Percentiles rank a stretch among this genome's conserved stretches.
These are phyloP conservation scores for Cystobasidium onofrii DNA, from an alignment of 768 basidiomycete genomes.

Conservation along the genomic window DNA sequence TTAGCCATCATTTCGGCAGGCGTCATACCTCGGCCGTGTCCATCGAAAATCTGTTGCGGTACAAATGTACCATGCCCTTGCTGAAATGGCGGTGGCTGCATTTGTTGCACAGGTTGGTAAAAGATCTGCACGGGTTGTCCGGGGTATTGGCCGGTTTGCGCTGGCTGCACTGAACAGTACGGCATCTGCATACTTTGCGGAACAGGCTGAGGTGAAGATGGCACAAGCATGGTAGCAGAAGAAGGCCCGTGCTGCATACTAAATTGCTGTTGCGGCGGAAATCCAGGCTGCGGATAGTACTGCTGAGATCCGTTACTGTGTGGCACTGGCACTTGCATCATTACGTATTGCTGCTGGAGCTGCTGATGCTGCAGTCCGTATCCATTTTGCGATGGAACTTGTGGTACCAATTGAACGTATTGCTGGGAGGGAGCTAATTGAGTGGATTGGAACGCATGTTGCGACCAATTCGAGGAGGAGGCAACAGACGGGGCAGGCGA, in stretches of 20 bases:
- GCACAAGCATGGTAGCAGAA: background rate
- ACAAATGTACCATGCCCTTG: background rate
- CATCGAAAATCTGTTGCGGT: background rate
- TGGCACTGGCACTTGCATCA: background rate
- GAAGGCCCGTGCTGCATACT: background rate
- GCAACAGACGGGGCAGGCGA: background rate
- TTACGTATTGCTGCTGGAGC: conserved; percentile 1
- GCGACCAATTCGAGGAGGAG: background rate
- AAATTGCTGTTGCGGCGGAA: background rate
- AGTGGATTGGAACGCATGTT: background rate
- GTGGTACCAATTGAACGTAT: background rate
- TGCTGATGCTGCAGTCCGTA: background rate
- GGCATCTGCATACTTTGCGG: background rate
- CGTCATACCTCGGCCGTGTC: background rate
- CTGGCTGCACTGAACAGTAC: background rate
- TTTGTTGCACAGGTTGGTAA: background rate
- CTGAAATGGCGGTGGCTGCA: background rate
- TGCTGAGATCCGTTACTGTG: background rate
- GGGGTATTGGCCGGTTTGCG: background rate
- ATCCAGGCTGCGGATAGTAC: background rate
- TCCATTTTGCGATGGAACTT: background rate
- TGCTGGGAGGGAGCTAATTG: background rate
- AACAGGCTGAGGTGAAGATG: background rate
- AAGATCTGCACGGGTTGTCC: background rate
- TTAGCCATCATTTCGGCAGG: conserved; percentile 15